These are phyloP conservation scores for Cylindrodendrum hubeiense DNA, from an alignment of 2,329 filamentous ascomycete species.

Conservation along the genomic window DNA sequence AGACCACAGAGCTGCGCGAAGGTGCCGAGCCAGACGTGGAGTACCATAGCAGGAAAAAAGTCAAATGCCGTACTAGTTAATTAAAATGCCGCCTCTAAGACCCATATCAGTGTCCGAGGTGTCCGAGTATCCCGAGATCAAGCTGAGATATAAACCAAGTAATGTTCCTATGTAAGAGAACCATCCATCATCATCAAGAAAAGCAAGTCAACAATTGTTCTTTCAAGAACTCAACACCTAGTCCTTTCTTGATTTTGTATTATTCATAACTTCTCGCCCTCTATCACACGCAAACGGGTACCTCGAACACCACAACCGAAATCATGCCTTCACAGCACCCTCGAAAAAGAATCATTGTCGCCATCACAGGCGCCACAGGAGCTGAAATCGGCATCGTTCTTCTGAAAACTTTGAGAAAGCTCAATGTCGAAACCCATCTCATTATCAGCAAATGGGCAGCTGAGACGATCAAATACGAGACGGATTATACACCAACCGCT, in stretches of 20 bases:
- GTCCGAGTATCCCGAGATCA: background rate
- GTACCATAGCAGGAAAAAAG: too few relatives aligned
- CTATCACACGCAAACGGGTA: background rate
- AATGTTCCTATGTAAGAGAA: background rate
- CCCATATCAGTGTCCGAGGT: background rate
- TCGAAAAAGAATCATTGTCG: conserved; percentile 31
- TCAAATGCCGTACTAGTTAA: background rate
- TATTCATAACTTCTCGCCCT: background rate
- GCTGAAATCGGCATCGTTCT: conserved; percentile 31
- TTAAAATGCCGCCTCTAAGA: too few relatives aligned
- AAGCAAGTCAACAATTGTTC: background rate
- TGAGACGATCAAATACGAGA: conserved; percentile 36
- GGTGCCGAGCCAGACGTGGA: background rate
- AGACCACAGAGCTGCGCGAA: conserved; percentile 10
- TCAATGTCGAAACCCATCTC: conserved; percentile 36
- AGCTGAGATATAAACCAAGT: background rate
- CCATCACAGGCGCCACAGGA: conserved; percentile 37
- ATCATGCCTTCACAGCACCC: background rate
- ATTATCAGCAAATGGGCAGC: conserved; percentile 37
- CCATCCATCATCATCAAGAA: background rate
- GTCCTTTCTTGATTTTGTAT: background rate
- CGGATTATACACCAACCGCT: conserved; percentile 27
- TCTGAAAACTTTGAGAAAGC: conserved; percentile 25
- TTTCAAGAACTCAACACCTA: background rate
- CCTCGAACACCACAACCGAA: background rate